A percentile compares a stretch with the other conserved stretches of the same genome.
These are phyloP conservation scores for Neopestalotiopsis sp. DNA, from an alignment of 2,329 filamentous ascomycete genomes.

Conservation along the genomic window DNA sequence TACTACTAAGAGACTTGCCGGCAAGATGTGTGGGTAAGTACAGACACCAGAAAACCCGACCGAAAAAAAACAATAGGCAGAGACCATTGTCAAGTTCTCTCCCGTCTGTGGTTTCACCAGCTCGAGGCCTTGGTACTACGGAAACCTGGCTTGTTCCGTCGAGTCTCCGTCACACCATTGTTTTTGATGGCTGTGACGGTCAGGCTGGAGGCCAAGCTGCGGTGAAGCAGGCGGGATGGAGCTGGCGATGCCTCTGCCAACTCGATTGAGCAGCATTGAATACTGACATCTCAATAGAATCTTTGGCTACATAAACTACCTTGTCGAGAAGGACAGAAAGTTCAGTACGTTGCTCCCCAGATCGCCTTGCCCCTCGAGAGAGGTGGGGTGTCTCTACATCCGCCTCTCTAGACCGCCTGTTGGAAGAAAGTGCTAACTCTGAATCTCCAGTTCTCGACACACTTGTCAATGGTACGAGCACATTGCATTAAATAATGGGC, in stretches of 20 bases:
- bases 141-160: background rate
- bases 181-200: background rate
- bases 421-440: background rate
- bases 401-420: background rate
- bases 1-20: slow-evolving; percentile 6
- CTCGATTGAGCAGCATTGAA: background rate
- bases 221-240: background rate
- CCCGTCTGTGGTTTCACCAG: slow-evolving; percentile 10
- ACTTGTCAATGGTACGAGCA: slow-evolving; percentile 83
- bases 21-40: slow-evolving; percentile 18
- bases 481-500: background rate
- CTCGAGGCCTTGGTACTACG: background rate
- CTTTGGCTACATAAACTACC: slow-evolving; percentile 99
- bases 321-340: slow-evolving; percentile 98
- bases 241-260: background rate
- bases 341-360: slow-evolving; percentile 55
- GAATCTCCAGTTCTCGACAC: slow-evolving; percentile 73
- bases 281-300: slow-evolving; percentile 47
- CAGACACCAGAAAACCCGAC: slow-evolving; percentile 1
- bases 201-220: background rate
- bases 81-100: background rate
- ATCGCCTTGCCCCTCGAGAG: background rate
- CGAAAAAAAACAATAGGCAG: background rate
- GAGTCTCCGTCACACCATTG: background rate
- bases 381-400: background rate